These are phyloP conservation scores for Wickerhamomyces xylosicus DNA, from an alignment of 805 yeast genomes.

Conservation along the genomic window DNA sequence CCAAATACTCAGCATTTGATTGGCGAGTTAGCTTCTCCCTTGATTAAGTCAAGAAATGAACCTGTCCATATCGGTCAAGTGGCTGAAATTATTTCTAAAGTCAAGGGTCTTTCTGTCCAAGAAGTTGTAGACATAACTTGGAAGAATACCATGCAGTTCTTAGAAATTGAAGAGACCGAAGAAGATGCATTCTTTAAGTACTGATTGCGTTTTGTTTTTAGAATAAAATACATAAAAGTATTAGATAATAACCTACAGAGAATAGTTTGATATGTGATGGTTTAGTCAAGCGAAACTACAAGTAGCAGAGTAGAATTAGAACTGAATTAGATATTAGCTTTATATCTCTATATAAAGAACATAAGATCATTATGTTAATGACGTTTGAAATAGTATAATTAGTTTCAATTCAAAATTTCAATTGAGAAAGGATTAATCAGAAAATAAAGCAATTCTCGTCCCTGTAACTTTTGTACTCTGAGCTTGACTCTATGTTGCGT, in stretches of 20 bases:
- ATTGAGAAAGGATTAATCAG: constrained; percentile 7
- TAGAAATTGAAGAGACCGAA: constrained; percentile 21
- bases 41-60: constrained; percentile 83
- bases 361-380: neutral
- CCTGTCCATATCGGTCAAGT: constrained; percentile 81
- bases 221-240: too few species aligned
- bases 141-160: constrained; percentile 38
- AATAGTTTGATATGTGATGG: too few species aligned
- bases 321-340: constrained; percentile 2
- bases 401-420: neutral
- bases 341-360: constrained; percentile 5
- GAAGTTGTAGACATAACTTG: constrained; percentile 40
- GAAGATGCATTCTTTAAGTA: neutral
- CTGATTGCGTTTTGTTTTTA: too few species aligned
- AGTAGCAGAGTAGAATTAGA: too few species aligned
- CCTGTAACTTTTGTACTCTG: constrained; percentile 43
- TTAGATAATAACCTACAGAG: too few species aligned
- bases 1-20: constrained; percentile 17
- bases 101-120: constrained; percentile 32
- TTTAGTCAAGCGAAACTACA: too few species aligned
- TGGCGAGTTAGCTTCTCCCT: constrained; percentile 24
- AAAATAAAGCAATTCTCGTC: constrained; percentile 61
- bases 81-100: constrained; percentile 54
- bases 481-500: constrained; percentile 90
- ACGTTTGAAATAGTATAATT: neutral